These are phyloP conservation scores for Fusarium verticillioides DNA, from an alignment of 2,329 filamentous ascomycete genomes.

Conservation along the genomic window DNA sequence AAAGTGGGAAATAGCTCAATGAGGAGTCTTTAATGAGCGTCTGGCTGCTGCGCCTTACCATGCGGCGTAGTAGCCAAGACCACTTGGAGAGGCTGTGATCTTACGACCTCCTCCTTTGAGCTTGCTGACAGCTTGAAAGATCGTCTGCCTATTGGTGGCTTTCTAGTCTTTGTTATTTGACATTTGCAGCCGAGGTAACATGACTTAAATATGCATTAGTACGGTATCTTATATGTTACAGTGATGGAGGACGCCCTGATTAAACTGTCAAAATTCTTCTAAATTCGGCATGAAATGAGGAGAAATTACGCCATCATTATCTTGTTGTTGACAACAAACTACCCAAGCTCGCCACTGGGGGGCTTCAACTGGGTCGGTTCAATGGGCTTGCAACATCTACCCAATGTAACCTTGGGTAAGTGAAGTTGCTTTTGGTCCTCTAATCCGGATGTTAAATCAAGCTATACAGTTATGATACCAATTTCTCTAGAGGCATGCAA, in stretches of 20 bases:
- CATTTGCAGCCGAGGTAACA: no score
- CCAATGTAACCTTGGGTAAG: rapidly evolving
- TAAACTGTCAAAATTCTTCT: no score
- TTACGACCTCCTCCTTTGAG: neutral
- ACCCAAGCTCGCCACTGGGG: neutral
- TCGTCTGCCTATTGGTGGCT: neutral
- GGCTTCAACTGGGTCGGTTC: neutral
- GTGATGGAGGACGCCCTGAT: no score
- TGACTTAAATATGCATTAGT: no score
- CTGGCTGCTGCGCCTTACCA: neutral
- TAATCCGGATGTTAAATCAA: rapidly evolving
- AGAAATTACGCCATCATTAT: no score
- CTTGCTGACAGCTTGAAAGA: rapidly evolving
- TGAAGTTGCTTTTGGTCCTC: rapidly evolving
- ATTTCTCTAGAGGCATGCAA: neutral
- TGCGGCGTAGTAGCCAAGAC: neutral
- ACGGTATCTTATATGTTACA: no score
- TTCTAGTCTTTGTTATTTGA: neutral
- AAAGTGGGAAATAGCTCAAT: neutral
- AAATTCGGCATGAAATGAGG: no score
- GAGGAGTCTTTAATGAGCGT: neutral
- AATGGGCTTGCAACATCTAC: neutral
- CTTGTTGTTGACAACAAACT: neutral
- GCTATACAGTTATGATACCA: rapidly evolving
- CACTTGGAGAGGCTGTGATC: no score